Evolutionary conservation across 192 early-diverging fungal species (phyloP).

Genomic region (Podila minutissima): DNA sequence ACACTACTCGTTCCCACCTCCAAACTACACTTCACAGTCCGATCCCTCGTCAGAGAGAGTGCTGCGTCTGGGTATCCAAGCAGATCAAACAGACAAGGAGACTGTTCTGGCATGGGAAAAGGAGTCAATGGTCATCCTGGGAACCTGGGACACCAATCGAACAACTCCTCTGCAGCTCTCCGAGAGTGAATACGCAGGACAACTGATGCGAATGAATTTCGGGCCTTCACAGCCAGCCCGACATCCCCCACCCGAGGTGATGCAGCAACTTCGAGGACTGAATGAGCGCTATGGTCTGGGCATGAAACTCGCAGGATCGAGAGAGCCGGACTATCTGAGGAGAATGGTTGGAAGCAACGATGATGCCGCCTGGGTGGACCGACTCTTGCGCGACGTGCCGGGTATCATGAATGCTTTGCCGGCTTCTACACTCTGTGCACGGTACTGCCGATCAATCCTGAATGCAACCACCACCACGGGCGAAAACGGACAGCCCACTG

Average conservation of each 20-base stretch:
- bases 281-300: slow-evolving; percentile 46
- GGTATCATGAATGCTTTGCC: slow-evolving; percentile 46
- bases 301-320: slow-evolving; percentile 39
- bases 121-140: slow-evolving; percentile 13
- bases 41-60: slow-evolving; percentile 44
- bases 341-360: slow-evolving; percentile 44
- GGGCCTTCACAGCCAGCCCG: slow-evolving; percentile 36
- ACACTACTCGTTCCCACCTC: slow-evolving; percentile 47
- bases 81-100: slow-evolving; percentile 38
- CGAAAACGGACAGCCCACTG: not conserved
- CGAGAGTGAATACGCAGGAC: slow-evolving; percentile 39
- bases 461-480: not conserved
- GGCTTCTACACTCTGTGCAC: slow-evolving; percentile 39
- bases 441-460: slow-evolving; percentile 37
- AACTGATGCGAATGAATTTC: slow-evolving; percentile 41
- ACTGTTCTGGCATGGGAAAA: slow-evolving; percentile 39
- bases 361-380: slow-evolving; percentile 44
- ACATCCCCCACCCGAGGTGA: slow-evolving; percentile 25
- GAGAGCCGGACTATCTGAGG: slow-evolving; percentile 43
- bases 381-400: slow-evolving; percentile 36
- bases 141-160: slow-evolving; percentile 23
- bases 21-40: slow-evolving; percentile 43
- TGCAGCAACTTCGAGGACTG: slow-evolving; percentile 26
- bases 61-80: slow-evolving; percentile 16
- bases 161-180: not conserved